Evolutionary conservation across 1,139 yeast genomes (phyloP), one percentile per base, ranked within the genome.

Genomic region (Debaryomyces udenii): DNA sequence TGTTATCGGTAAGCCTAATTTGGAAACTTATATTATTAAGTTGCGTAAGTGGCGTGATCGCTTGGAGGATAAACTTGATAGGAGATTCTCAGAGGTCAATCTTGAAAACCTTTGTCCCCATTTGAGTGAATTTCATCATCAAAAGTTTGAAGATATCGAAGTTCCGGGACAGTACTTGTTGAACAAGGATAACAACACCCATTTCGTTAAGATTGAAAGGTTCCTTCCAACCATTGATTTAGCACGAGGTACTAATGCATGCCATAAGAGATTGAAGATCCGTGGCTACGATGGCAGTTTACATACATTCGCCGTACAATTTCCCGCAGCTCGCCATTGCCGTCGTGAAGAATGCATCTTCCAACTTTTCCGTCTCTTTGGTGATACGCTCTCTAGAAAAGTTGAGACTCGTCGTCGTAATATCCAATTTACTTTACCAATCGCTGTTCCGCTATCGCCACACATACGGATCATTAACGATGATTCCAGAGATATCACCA

Each of bases 301-400:
- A 43, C 96, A 93, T 62, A 81, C 93, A 34, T 94, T 93, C 73
- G 95, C 96, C 1, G 95, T 94, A 13, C 99, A 94, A 66, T 91
- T 87, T 64, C 99, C 99, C 4, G 96, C 99, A 13, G 97, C 96
- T 9, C 82, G 99, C 53, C 97, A 93, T 56, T 89, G 96, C 55
- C 86, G 99, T 57, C 81, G 99, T 43, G 99, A 94, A 61, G 99
- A 94, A 59, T 78, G 96, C 38, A 85, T 93, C 44, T 86, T 89
- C 72, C 99, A 93, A 62, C 66, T 94, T 51, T 91, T 89, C 75
- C 78, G 96, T 52, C 80, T 93, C 37, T 82, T 94, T 66, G 89
- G 89, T 59, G 91, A 87, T 50, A 83, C 87, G 4, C 69, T 94
- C 41, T 72, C 86, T 1, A 80, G 86, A 53, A 86, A 86, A 57